These are phyloP conservation scores for Exserohilum turcica DNA, from an alignment of 2,329 filamentous ascomycete genomes.

Conservation along the genomic window DNA sequence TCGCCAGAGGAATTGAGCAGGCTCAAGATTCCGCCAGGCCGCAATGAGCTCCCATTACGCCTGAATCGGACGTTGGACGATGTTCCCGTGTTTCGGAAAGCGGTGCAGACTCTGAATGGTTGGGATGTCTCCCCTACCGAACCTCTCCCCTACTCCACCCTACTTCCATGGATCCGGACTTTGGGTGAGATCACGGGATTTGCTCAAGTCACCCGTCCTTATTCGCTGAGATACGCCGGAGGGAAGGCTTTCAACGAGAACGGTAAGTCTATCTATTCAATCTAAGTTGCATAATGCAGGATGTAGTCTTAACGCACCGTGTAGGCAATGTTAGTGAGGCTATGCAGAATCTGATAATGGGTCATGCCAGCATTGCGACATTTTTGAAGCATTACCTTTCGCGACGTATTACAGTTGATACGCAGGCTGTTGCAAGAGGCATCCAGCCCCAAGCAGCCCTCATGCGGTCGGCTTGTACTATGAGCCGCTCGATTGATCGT, in stretches of 20 bases:
- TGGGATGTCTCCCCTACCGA: slow-evolving; percentile 36
- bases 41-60: slow-evolving; percentile 4
- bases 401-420: slow-evolving; percentile 18
- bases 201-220: slow-evolving; percentile 32
- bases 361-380: slow-evolving; percentile 7
- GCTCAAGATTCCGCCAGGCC: slow-evolving; percentile 32
- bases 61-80: slow-evolving; percentile 6
- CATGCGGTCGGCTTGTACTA: slow-evolving; percentile 24
- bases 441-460: slow-evolving; percentile 15
- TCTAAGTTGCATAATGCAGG: neutral
- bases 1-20: slow-evolving; percentile 44
- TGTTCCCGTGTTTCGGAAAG: slow-evolving; percentile 24
- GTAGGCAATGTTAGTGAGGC: slow-evolving; percentile 36
- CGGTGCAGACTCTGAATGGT: slow-evolving; percentile 22
- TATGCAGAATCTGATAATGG: slow-evolving; percentile 42
- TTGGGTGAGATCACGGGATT: slow-evolving; percentile 39
- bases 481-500: slow-evolving; percentile 22
- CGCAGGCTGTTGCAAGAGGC: slow-evolving; percentile 18
- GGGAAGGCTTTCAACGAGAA: slow-evolving; percentile 49
- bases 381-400: slow-evolving; percentile 17
- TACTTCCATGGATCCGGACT: slow-evolving; percentile 36
- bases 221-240: slow-evolving; percentile 43
- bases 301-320: slow-evolving; percentile 10
- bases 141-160: slow-evolving; percentile 25
- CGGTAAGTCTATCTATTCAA: slow-evolving; percentile 28